phyloP scores from a whole-genome alignment of 2,329 filamentous ascomycete species.

The Helotiales sp. region DNA sequence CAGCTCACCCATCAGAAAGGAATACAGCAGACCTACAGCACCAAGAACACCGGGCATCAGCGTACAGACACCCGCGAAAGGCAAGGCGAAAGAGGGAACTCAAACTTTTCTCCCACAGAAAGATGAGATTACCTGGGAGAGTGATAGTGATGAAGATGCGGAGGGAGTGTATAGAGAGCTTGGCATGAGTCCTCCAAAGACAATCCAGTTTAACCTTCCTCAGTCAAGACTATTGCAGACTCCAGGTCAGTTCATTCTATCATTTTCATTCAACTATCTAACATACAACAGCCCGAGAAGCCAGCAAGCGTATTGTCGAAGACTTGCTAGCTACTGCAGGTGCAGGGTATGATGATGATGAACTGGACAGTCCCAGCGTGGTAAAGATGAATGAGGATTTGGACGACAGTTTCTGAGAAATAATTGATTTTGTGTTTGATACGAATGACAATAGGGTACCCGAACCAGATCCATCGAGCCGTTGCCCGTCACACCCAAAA shows the following conservation, averaged over 20 bases:
- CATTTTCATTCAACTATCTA: neutral
- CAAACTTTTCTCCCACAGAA: slow-evolving; percentile 42
- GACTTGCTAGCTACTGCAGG: slow-evolving; percentile 78
- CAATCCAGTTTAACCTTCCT: slow-evolving; percentile 81
- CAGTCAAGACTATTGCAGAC: slow-evolving; percentile 78
- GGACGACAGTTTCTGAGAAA: slow-evolving; percentile 52
- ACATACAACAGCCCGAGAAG: slow-evolving; percentile 63
- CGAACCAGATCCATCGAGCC: neutral
- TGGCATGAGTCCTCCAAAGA: slow-evolving; percentile 89
- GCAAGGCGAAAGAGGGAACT: slow-evolving; percentile 51
- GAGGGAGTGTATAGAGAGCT: slow-evolving; percentile 57
- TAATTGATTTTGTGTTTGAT: neutral
- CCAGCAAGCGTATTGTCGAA: slow-evolving; percentile 78
- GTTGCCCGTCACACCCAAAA: neutral
- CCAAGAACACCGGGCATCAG: slow-evolving; percentile 80
- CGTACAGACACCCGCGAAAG: slow-evolving; percentile 72
- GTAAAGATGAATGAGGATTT: slow-evolving; percentile 64
- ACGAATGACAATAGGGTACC: neutral
- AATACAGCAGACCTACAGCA: slow-evolving; percentile 36
- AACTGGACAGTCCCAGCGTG: slow-evolving; percentile 60
- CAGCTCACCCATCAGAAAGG: slow-evolving; percentile 64
- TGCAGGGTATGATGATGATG: slow-evolving; percentile 58
- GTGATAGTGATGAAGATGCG: slow-evolving; percentile 60
- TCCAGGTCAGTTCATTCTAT: slow-evolving; percentile 55
- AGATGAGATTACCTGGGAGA: slow-evolving; percentile 71